Base-by-base conservation (phyloP, 805 yeast species). In the Candida coquimbonensis region DNA sequence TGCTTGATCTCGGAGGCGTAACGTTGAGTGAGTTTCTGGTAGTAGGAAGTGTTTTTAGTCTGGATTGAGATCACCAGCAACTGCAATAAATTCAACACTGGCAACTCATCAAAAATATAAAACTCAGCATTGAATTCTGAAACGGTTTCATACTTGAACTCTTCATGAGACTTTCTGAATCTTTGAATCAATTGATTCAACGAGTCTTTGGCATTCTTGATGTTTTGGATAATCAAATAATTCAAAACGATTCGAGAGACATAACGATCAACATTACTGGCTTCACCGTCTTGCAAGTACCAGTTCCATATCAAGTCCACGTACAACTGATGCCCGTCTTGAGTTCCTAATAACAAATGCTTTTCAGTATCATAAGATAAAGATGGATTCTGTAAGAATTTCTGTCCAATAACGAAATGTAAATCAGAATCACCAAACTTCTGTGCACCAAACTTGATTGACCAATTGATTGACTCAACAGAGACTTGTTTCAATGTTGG, bases 391-490 rank as follows among this genome's bases (percentile, higher is more conserved):
- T 68, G 69, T 43, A 79, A 64, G 42, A 87, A 69, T 59, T 86
- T 80, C 33, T 72, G 63, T 3, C 96, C 96, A 49, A 88, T 72
- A 11, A 82, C 72, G 53, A 81, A 81, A 59, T 87, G 88, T 46
- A 93, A 68, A 39, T 78, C 80, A 7, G 83, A 75, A 58, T 88
- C 96, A 5, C 96, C 96, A 50, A 76, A 75, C 45, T 75, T 75
- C 44, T 66, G 68, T 0, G 68, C 69, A 5, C 78, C 69, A 44
- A 61, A 65, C 49, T 72, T 72, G 39, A 65, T 63, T 0, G 90
- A 72, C 89, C 96, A 91, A 44, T 74, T 73, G 42, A 79, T 69
- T 44, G 81, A 70, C 44, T 80, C 86, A 39, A 80, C 79, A 19
- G 85, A 74, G 44, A 91, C 73, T 53, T 79, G 87, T 39, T 76